Conservation (phyloP, 176 grass and related monocot species). For the Saccharum officinarum region DNA sequence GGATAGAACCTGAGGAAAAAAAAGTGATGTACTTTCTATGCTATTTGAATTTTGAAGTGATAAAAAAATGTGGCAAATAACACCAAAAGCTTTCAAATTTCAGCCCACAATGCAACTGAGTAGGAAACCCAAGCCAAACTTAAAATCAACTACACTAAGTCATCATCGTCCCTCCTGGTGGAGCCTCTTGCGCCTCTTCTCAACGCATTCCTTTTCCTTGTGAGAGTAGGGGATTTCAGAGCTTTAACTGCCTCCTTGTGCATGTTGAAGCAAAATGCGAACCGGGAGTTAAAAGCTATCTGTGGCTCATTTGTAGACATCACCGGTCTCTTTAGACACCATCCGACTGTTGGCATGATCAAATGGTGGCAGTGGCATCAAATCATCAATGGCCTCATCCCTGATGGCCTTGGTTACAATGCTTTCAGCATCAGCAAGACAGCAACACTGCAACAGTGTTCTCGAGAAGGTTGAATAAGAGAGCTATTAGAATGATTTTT, state of each 20-base stretch:
- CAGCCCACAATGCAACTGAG: not conserved
- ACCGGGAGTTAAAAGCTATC: conserved; percentile 67
- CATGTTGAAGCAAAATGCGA: conserved; percentile 93
- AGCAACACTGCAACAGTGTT: no score
- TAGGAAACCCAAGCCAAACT: not conserved
- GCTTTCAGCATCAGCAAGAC: no score
- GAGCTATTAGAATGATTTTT: no score
- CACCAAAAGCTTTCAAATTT: conserved; percentile 21
- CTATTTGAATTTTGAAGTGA: not conserved
- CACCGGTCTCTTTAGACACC: conserved; percentile 51
- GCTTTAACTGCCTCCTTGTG: conserved; percentile 83
- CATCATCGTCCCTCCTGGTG: conserved; percentile 90
- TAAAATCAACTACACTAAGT: conserved; percentile 42
- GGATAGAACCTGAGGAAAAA: conserved; percentile 19
- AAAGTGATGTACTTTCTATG: conserved; percentile 9
- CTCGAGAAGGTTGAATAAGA: no score
- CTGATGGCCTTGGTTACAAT: conserved; percentile 62
- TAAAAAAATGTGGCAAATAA: conserved; percentile 21
- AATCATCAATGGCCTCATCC: conserved; percentile 70
- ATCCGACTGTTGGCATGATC: conserved; percentile 81
- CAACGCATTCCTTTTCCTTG: conserved; percentile 84
- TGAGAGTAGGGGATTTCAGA: conserved; percentile 72
- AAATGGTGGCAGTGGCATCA: conserved; percentile 50
- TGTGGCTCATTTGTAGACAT: conserved; percentile 74
- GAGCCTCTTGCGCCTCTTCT: conserved; percentile 80